Evolutionary conservation across 768 basidiomycete species (phyloP).

Genomic region (Pleurotus salmoneostramineus): DNA sequence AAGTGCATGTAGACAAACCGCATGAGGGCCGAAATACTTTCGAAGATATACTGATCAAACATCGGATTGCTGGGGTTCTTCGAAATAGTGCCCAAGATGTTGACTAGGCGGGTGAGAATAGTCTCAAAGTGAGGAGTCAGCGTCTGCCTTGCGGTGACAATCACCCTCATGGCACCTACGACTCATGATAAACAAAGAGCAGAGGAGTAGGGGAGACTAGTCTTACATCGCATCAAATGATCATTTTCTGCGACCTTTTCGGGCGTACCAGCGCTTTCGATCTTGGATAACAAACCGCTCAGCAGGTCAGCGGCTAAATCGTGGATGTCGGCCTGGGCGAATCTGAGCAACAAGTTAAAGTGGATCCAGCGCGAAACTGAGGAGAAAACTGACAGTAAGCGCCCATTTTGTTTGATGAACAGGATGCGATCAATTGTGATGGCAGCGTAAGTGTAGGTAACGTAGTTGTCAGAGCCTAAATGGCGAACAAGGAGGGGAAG

Average conservation of each 20-base stretch:
- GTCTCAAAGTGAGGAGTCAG: constrained; percentile 65
- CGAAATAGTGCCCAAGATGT: constrained; percentile 82
- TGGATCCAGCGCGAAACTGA: background rate
- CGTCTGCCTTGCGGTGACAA: constrained; percentile 81
- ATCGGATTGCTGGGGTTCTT: constrained; percentile 97
- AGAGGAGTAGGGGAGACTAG: background rate
- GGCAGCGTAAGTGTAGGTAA: constrained; percentile 93
- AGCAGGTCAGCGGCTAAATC: constrained; percentile 76
- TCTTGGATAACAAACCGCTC: constrained; percentile 69
- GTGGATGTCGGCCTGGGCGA: constrained; percentile 82
- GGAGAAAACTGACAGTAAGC: constrained; percentile 57
- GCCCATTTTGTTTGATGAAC: constrained; percentile 78
- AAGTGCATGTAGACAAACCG: constrained; percentile 40
- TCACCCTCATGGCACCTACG: constrained; percentile 90
- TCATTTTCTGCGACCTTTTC: constrained; percentile 98
- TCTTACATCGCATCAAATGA: constrained; percentile 93
- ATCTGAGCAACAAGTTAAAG: constrained; percentile 42
- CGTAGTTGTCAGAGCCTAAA: constrained; percentile 80
- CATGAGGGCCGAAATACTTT: constrained; percentile 92
- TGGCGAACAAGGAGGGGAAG: constrained; percentile 83
- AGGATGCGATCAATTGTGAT: constrained; percentile 97
- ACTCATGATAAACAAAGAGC: constrained; percentile 8
- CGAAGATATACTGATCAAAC: constrained; percentile 97
- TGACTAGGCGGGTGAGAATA: constrained; percentile 70
- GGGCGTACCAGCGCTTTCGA: constrained; percentile 74